These are phyloP conservation scores for Spergularia marina DNA, from an alignment of 148 eudicot species.

Conservation along the genomic window DNA sequence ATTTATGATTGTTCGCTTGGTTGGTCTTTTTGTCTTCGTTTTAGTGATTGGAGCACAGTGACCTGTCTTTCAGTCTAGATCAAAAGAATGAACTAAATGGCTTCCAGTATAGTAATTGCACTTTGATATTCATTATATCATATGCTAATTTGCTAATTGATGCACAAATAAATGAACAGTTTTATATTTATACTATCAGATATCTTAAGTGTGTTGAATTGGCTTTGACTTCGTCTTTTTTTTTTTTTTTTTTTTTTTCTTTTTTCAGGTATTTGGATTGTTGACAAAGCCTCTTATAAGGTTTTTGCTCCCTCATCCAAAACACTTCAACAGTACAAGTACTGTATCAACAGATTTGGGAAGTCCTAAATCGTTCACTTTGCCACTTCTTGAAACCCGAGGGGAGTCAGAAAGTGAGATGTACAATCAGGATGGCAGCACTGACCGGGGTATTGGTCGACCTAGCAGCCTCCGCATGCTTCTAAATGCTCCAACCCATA, in stretches of 20 bases:
- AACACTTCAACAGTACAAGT: constrained; percentile 33
- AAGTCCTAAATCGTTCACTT: constrained; percentile 46
- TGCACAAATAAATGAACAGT: too few relatives aligned
- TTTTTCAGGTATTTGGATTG: constrained; percentile 74
- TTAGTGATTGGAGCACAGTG: background rate
- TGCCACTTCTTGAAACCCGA: constrained; percentile 52
- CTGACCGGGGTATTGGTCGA: constrained; percentile 23
- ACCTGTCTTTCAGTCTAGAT: background rate
- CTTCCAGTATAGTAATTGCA: background rate
- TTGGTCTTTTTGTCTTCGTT: background rate
- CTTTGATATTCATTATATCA: background rate
- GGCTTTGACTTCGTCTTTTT: background rate
- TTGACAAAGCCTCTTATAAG: constrained; percentile 76
- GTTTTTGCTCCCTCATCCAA: constrained; percentile 48
- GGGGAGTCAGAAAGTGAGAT: constrained; percentile 39
- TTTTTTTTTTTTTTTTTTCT: background rate
- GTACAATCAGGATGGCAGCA: constrained; percentile 13
- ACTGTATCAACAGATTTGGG: constrained; percentile 49
- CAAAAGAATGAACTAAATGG: background rate
- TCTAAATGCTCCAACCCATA: constrained; percentile 59
- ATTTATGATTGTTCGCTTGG: background rate
- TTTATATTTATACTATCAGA: too few relatives aligned
- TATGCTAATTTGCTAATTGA: background rate
- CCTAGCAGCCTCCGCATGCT: constrained; percentile 55
- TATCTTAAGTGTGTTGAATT: background rate